Percentiles rank a stretch among this genome's conserved stretches.
Evolutionary conservation across 2,329 filamentous ascomycete genomes (phyloP).

Genomic region (Aspergillus sp.): DNA sequence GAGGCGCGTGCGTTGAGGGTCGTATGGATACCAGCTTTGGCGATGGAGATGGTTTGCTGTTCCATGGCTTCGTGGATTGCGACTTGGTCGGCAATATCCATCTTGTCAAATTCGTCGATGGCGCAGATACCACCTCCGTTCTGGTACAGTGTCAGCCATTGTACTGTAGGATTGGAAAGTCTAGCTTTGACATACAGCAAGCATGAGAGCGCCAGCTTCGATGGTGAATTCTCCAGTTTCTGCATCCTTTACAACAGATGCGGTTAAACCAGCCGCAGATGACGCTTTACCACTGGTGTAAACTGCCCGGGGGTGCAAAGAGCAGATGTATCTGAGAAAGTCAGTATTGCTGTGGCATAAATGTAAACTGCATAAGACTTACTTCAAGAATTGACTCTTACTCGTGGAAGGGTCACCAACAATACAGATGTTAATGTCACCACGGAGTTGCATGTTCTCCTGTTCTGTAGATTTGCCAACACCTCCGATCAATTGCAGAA

Average conservation of each 20-base stretch:
- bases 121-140: slow-evolving; percentile 88
- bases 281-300: slow-evolving; percentile 98
- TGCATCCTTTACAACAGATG: slow-evolving; percentile 93
- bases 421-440: slow-evolving; percentile 97
- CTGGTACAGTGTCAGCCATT: slow-evolving; percentile 9
- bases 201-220: slow-evolving; percentile 93
- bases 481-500: slow-evolving; percentile 93
- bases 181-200: slow-evolving; percentile 51
- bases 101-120: slow-evolving; percentile 99
- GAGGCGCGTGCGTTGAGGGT: slow-evolving; percentile 92
- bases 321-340: slow-evolving; percentile 66
- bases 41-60: slow-evolving; percentile 98
- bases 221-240: slow-evolving; percentile 99
- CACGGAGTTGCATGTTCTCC: slow-evolving; percentile 90
- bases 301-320: slow-evolving; percentile 88
- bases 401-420: slow-evolving; percentile 95
- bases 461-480: slow-evolving; percentile 75
- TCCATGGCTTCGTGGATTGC: slow-evolving; percentile 99
- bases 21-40: slow-evolving; percentile 95
- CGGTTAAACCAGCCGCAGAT: slow-evolving; percentile 92
- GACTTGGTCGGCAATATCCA: slow-evolving; percentile 95
- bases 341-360: not conserved
- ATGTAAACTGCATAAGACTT: slow-evolving; percentile 15
- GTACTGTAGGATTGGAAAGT: not conserved
- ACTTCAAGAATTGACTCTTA: slow-evolving; percentile 94